A percentile compares a stretch with the other conserved stretches of the same genome.
Evolutionary conservation across 768 basidiomycete species (phyloP).

Genomic region (Serendipita sp.): DNA sequence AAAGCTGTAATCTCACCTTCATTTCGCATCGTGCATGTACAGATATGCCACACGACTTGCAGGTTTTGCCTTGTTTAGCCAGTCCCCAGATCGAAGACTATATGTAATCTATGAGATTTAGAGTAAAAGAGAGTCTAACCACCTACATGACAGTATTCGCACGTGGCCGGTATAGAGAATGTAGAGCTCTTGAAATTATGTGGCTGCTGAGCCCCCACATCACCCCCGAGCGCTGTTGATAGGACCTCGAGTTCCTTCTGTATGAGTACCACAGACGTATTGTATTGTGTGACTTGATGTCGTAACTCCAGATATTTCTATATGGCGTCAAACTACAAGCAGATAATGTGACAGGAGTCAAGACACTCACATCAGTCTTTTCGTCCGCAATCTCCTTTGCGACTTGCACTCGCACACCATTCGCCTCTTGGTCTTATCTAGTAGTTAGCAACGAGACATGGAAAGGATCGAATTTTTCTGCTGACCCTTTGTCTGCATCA

Average conservation of each 20-base stretch:
- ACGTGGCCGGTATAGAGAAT: slow-evolving; percentile 72
- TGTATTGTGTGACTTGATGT: slow-evolving; percentile 40
- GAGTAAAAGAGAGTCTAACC: slow-evolving; percentile 3
- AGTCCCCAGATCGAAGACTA: slow-evolving; percentile 78
- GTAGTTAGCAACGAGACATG: slow-evolving; percentile 5
- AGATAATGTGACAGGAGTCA: not conserved
- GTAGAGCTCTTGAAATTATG: slow-evolving; percentile 74
- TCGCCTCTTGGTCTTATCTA: slow-evolving; percentile 35
- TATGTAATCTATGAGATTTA: not conserved
- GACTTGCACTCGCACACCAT: slow-evolving; percentile 28
- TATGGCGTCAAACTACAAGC: not conserved
- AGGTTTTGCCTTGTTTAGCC: slow-evolving; percentile 75
- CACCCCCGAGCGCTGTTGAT: slow-evolving; percentile 49
- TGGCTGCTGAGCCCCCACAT: slow-evolving; percentile 51
- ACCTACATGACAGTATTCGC: slow-evolving; percentile 64
- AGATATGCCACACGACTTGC: slow-evolving; percentile 56
- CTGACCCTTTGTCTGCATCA: slow-evolving; percentile 49
- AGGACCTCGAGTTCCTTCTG: slow-evolving; percentile 52
- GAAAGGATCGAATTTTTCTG: slow-evolving; percentile 2
- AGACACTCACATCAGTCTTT: slow-evolving; percentile 33
- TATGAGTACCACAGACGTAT: slow-evolving; percentile 39
- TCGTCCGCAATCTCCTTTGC: slow-evolving; percentile 36
- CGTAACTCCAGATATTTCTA: slow-evolving; percentile 48
- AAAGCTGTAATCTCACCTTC: slow-evolving; percentile 57
- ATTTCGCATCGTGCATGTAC: slow-evolving; percentile 78